Percentiles rank a stretch among this genome's conserved stretches.
These are phyloP conservation scores for Trichoderma afroharzianum DNA, from an alignment of 2,329 filamentous ascomycete genomes.

Conservation along the genomic window DNA sequence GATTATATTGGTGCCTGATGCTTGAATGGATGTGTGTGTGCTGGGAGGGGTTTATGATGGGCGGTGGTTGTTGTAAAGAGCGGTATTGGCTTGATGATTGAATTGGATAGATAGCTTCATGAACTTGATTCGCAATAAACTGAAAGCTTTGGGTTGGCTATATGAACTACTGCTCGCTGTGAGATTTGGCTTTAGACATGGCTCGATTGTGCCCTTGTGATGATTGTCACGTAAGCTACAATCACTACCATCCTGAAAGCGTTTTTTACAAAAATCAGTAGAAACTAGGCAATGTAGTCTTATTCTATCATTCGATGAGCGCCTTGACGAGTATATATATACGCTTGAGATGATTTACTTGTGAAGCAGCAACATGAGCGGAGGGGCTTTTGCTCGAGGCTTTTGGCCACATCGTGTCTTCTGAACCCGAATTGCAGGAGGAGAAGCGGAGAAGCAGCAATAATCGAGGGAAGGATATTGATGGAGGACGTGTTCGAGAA, in stretches of 20 bases:
- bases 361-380: not conserved
- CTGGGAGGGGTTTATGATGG: not conserved
- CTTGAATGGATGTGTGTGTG: not conserved
- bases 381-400: not conserved
- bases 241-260: no score
- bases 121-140: not conserved
- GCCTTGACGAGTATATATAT: not conserved
- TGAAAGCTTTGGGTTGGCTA: not conserved
- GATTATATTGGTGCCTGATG: not conserved
- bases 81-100: not conserved
- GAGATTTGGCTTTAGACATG: not conserved
- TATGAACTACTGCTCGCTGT: not conserved
- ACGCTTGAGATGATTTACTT: not conserved
- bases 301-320: not conserved
- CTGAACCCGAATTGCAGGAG: not conserved
- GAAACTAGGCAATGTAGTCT: not conserved
- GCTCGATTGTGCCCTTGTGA: no score
- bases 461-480: not conserved
- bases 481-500: not conserved
- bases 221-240: no score
- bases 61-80: not conserved
- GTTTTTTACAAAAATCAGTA: not conserved
- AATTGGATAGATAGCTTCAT: not conserved
- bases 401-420: not conserved
- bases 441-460: not conserved